Evolutionary conservation across 2,329 filamentous ascomycete species (phyloP).

Genomic region (Exophiala aquamarina): DNA sequence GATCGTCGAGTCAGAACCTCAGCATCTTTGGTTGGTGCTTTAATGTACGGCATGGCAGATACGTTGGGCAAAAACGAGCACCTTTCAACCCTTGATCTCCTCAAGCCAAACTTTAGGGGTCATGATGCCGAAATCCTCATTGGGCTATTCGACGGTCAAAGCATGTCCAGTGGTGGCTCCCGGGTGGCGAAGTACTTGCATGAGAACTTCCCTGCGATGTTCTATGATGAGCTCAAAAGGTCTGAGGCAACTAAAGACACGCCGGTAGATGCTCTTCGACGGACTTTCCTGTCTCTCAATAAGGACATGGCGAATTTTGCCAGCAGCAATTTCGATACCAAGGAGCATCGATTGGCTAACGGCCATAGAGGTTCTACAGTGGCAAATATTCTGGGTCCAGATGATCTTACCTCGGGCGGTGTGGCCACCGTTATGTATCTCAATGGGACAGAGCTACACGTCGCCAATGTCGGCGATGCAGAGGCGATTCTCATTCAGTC

Average conservation of each 20-base stretch:
- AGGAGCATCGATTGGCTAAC: conserved; percentile 49
- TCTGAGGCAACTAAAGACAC: conserved; percentile 69
- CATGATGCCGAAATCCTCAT: conserved; percentile 87
- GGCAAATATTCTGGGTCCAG: conserved; percentile 77
- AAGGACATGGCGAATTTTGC: conserved; percentile 88
- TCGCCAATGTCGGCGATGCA: conserved; percentile 93
- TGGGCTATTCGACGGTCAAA: conserved; percentile 94
- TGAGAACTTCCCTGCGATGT: conserved; percentile 87
- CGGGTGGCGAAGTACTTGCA: conserved; percentile 96
- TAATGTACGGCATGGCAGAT: conserved; percentile 97
- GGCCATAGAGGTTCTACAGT: conserved; percentile 68
- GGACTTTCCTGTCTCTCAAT: conserved; percentile 86
- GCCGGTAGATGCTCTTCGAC: conserved; percentile 76
- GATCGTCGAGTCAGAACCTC: conserved; percentile 95
- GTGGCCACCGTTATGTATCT: conserved; percentile 91
- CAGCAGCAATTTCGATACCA: conserved; percentile 68
- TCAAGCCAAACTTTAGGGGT: conserved; percentile 87
- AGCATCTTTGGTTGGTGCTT: conserved; percentile 83
- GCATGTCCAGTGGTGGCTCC: conserved; percentile 83
- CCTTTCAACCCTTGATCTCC: conserved; percentile 90
- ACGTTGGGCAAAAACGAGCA: conserved; percentile 91
- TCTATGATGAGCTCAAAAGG: conserved; percentile 76
- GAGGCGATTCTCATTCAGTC: conserved; percentile 94
- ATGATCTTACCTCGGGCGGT: conserved; percentile 85
- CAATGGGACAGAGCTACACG: conserved; percentile 83